Base-by-base conservation (phyloP, 352 stramenopile genomes). In the Phytophthora fragariaefolia region DNA sequence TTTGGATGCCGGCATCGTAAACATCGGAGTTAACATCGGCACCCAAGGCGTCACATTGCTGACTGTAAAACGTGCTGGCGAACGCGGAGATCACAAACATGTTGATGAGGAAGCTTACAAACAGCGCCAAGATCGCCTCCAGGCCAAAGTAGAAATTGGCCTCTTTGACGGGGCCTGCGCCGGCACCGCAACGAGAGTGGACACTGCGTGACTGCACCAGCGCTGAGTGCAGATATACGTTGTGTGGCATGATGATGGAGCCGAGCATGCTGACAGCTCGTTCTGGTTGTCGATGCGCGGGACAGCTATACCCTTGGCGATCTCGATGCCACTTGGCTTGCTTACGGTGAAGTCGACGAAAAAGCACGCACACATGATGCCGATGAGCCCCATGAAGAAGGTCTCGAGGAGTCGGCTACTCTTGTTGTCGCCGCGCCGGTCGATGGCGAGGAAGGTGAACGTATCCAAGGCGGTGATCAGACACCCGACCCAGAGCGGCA, bases 191-290 rank as follows among this genome's bases (percentile, higher is more conserved):
- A 34, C 50, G 64, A 34, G 50, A 45, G 30, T 73, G 36, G 20
- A 73, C 53, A 3, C 61, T 67, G 0, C 80, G 74, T n/a, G 79
- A 79, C 23, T 87, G 89, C 18, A 98, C 89, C 1, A 98, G 80
- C 12, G 87, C 96, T 9, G 91, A 98, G 70, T 98, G 96, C n/a
- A 98, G 73, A 54, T 97, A 98, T 8, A 98, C 74, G 59, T 99
- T 98, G 74, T 98, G 93, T 4, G 96, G 95, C 92, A 98, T 98
- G 75, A 98, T 96, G 27, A 98, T 92, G 22, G 89, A 70, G 56
- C 92, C 90, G 13, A 98, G 65, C 64, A 96, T 96, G 7, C 82
- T 86, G n/a, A 96, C 90, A 51, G 77, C 85, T 71, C 81, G 60
- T 87, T 92, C 63, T 83, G 85, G 52, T 80, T 71, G 60, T 80